These are phyloP conservation scores for Curvularia eragrostidis DNA, from an alignment of 2,329 filamentous ascomycete genomes.

Conservation along the genomic window DNA sequence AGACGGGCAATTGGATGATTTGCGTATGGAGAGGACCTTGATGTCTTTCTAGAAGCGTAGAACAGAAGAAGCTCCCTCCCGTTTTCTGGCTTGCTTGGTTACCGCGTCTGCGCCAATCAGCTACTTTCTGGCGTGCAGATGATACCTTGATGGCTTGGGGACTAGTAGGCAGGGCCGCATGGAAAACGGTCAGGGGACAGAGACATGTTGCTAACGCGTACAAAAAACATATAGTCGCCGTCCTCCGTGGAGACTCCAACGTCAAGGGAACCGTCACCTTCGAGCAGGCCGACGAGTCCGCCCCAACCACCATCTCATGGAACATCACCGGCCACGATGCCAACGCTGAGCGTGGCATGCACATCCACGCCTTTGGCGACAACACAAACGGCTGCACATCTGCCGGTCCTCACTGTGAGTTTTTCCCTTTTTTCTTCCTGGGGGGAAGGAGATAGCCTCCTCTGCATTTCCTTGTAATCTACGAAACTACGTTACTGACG, in stretches of 20 bases:
- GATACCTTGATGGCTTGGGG: conserved; percentile 40
- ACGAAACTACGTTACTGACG: conserved; percentile 13
- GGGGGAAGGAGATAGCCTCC: no score
- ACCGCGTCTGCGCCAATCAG: conserved; percentile 34
- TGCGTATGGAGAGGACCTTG: conserved; percentile 32
- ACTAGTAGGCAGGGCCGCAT: neutral
- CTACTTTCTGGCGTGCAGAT: conserved; percentile 8
- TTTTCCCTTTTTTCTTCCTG: neutral
- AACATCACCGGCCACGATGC: conserved; percentile 90
- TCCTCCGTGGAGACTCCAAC: conserved; percentile 97
- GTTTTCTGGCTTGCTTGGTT: conserved; percentile 9
- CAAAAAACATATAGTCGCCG: conserved; percentile 71
- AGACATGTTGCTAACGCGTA: conserved; percentile 11
- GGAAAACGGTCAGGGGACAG: neutral
- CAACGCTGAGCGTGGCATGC: conserved; percentile 96
- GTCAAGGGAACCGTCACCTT: conserved; percentile 93
- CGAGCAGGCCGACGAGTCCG: conserved; percentile 84
- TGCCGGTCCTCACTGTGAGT: conserved; percentile 93
- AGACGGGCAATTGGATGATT: conserved; percentile 30
- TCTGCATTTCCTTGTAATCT: neutral
- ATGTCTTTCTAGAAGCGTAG: conserved; percentile 20
- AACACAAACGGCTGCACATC: conserved; percentile 99
- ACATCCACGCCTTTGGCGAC: conserved; percentile 98
- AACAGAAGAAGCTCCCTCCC: neutral
- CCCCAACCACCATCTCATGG: conserved; percentile 87